Base-by-base conservation (phyloP, 2,329 filamentous ascomycete genomes). In the Fusarium miscanthi region DNA sequence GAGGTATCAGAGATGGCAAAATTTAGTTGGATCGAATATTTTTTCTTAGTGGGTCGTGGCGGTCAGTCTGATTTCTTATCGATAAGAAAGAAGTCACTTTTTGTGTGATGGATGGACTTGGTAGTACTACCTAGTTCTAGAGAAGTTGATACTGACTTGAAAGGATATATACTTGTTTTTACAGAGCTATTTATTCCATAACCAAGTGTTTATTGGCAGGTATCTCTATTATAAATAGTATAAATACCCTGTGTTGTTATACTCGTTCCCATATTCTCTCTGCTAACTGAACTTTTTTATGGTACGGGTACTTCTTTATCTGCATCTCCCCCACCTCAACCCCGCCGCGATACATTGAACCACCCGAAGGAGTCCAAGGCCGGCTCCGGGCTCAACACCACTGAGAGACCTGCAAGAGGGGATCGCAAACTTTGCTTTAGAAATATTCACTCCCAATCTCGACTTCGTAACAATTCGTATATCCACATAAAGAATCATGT, bases 21-120 rank as follows among this genome's bases (percentile, higher is more conserved):
- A 72, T 74, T 74, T 59, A 65, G 66, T 67, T 74, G 72, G 73
- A 77, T 38, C 78, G 78, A 78, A 80, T 76, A 79, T 79, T 76
- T 80, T 81, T 81, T 80, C 79, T 79, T 77, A 63, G 59, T 65
- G 67, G 65, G 65, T 76, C 76, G 73, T 76, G 70, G 62, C 68
- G 67, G 66, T 66, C 60, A 60, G 49, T 46, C 41, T 62, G 59
- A 53, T 66, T 53, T 43, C 41, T 62, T 70, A 66, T 70, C 66
- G 66, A 70, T 70, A 70, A 70, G 60, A 33, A 17, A 33, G 35
- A 43, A 72, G 73, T 75, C 64, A 64, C 73, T 72, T 69, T 67
- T 63, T 69, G 58, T 58, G 64, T 58, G 66, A 69, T 38, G 58
- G 38, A 35, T 38, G 58, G 38, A 35, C 56, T 61, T 17, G 33